phyloP scores from a whole-genome alignment of 768 basidiomycete genomes.

The Dioszegia crocea region DNA sequence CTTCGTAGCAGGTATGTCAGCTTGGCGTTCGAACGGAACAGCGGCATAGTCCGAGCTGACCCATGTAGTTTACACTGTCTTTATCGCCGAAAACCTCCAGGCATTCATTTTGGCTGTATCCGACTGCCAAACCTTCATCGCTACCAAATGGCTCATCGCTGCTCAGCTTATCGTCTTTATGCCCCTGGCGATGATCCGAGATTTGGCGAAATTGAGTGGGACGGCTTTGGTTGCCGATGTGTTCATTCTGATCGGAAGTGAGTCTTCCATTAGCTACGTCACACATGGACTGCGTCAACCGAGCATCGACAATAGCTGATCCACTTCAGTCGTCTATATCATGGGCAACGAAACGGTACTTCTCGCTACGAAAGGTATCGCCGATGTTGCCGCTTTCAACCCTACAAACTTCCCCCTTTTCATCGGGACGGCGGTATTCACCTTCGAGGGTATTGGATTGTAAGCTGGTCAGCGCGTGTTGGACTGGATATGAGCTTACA shows the following conservation, averaged over 20 bases:
- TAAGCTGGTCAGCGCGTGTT: slow-evolving; percentile 46
- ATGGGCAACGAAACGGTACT: slow-evolving; percentile 70
- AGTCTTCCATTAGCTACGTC: slow-evolving; percentile 52
- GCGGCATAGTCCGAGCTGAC: neutral
- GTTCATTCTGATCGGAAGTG: slow-evolving; percentile 79
- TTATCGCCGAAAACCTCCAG: slow-evolving; percentile 84
- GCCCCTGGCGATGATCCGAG: slow-evolving; percentile 81
- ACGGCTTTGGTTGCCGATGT: slow-evolving; percentile 89
- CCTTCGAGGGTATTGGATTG: slow-evolving; percentile 96
- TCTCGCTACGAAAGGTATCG: slow-evolving; percentile 65
- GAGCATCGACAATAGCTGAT: neutral
- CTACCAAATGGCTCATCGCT: slow-evolving; percentile 72
- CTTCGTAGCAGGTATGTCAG: slow-evolving; percentile 34
- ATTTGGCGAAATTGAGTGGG: slow-evolving; percentile 88
- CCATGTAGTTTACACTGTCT: slow-evolving; percentile 81
- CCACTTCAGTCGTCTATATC: slow-evolving; percentile 47
- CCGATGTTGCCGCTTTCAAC: slow-evolving; percentile 82
- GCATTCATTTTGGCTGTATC: slow-evolving; percentile 79
- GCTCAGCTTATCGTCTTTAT: slow-evolving; percentile 80
- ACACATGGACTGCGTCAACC: too few relatives aligned
- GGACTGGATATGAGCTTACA: neutral
- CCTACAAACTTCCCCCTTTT: slow-evolving; percentile 81
- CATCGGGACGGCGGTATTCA: slow-evolving; percentile 95
- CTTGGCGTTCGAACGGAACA: neutral
- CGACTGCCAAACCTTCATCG: slow-evolving; percentile 63